phyloP scores from a whole-genome alignment of 73 alveolate species.

The Symbiodinium pilosum region DNA sequence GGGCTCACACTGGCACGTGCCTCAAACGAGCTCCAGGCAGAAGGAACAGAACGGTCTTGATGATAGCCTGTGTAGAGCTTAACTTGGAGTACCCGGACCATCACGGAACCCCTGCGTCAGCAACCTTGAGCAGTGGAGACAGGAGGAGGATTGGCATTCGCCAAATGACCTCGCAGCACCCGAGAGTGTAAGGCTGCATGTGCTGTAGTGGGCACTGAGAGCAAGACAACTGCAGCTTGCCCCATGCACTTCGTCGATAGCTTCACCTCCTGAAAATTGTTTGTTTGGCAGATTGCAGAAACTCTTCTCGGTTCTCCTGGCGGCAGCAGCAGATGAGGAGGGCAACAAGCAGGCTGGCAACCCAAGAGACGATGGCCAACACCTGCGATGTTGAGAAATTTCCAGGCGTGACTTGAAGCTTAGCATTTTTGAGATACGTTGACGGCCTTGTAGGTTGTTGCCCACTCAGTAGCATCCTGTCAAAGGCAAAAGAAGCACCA shows the following conservation, averaged over 20 bases:
- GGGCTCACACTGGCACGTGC: background rate
- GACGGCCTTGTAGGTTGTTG: background rate
- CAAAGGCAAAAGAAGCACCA: background rate
- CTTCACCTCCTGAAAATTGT: background rate
- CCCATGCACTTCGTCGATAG: constrained; percentile 89
- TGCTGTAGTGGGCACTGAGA: background rate
- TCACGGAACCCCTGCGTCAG: too few species aligned
- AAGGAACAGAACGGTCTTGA: background rate
- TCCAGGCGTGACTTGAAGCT: too few species aligned
- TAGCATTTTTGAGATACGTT: too few species aligned
- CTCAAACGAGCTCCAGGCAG: background rate
- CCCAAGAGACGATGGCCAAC: constrained; percentile 59
- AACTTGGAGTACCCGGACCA: too few species aligned
- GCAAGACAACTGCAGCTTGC: background rate
- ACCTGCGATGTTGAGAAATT: constrained; percentile 23
- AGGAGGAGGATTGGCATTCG: constrained; percentile 79
- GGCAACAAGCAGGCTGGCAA: constrained; percentile 5
- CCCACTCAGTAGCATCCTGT: background rate
- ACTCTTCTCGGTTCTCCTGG: background rate
- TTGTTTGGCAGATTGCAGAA: too few species aligned
- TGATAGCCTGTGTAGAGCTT: background rate
- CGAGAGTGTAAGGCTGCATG: too few species aligned
- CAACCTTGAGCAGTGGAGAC: constrained; percentile 64
- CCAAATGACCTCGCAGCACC: constrained; percentile 70
- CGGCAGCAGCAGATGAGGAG: constrained; percentile 77